Base-by-base conservation (phyloP, 257 asterid genomes). In the Coffea eugenioides region DNA sequence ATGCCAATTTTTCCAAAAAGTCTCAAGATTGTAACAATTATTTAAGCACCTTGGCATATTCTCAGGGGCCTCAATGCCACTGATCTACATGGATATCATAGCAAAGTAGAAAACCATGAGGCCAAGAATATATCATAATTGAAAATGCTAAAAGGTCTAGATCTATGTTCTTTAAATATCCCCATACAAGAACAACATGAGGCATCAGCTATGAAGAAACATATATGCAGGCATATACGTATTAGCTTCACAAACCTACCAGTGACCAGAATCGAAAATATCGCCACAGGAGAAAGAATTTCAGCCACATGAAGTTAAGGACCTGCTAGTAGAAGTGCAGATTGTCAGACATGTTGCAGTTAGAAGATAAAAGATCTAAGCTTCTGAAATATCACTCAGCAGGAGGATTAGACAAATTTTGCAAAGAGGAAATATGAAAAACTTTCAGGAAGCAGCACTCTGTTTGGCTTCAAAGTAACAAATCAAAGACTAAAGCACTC, bases 1-100 rank as follows among this genome's bases (percentile, higher is more conserved):
- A 88, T 95, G 99, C 99, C 98, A 95, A 77, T 90, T 95, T 88
- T 91, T 95, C 99, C 97, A 95, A 84, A 95, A 95, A 73, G 91
- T 92, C 82, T 92, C 98, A 86, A 95, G 87, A 87, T 85, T 95
- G 91, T 95, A 85, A 88, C 98, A 95, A 81, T 95, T 95, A 89
- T 95, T 95, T 83, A 95, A 77, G 82, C 98, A 95, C 85, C 84
- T 91, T 54, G 99, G 99, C 98, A 95, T 95, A 87, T 95, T 95
- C 86, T 95, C 98, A 73, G 97, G 98, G 81, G 91, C 90, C 82
- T 90, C 97, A 87, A 92, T 89, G 84, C 99, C 99, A 86, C 92
- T 93, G 86, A 95, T 80, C 99, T 95, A 86, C 83, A 92, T 49
- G 59, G 71, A 79, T 56, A 80, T 78, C 66, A 71, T 16, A 81